Evolutionary conservation across 345 rosid species (phyloP), one percentile per base, ranked within the genome.

Genomic region (Lepidium africanum): DNA sequence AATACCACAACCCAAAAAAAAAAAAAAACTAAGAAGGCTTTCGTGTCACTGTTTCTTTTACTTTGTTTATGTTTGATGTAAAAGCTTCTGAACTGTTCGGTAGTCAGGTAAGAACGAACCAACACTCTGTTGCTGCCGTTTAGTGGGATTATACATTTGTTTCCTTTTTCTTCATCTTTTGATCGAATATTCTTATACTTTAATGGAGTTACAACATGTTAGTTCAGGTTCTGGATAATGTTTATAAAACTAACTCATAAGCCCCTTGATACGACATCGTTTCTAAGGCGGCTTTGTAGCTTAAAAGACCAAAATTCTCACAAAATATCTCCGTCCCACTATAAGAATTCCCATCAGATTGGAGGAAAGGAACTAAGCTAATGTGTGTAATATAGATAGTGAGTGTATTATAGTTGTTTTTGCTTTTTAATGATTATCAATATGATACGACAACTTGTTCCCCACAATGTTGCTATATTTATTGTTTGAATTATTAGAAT

Each of bases 41-140:
- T 30, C 6, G 2, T 52, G 27, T 47, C 19, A 54, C 30, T 61
- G 35, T 33, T 42, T 53, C 9, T 27, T 50, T 35, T 74, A 11
- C 33, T 62, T 63, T 69, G 52, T 68, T 53, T 59, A 38, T 67
- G 45, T 45, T 74, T 74, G 63, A 13, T 74, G 68, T 74, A 74
- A 67, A 42, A 67, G 63, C 62, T 63, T 41, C 3, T 43, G 35
- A 39, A 21, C 32, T 57, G 35, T 67, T 39, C 61, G 61, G 54
- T 66, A 38, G 58, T 16, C 32, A 25, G 46, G 64, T 67, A 23
- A 47, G 63, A 36, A 33, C 10, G 62, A 33, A 59, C 53, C 16
- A 52, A 52, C 56, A n/a, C 15, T 53, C 9, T 53, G 47, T 63
- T 52, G 13, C 23, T 45, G 16, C 58, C 52, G 65, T 32, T 48